Conservation (phyloP, 495 filamentous ascomycete species). For the Daldinia caldariorum region DNA sequence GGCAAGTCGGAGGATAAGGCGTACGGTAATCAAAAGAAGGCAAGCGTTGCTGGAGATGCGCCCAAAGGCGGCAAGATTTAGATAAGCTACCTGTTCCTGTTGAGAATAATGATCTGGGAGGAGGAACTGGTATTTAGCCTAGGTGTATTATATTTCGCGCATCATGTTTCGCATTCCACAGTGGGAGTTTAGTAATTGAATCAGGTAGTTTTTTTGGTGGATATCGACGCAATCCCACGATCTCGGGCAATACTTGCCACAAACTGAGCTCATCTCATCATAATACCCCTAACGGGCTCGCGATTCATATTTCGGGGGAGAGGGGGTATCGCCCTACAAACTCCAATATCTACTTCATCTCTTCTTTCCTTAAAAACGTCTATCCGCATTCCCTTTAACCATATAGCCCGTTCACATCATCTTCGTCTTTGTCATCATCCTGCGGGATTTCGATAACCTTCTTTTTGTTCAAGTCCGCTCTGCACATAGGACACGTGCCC, state of each 20-base stretch:
- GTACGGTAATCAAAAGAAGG: slow-evolving; percentile 40
- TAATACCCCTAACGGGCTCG: neutral
- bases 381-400: slow-evolving; percentile 55
- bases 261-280: slow-evolving; percentile 6
- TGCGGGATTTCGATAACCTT: slow-evolving; percentile 57
- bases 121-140: neutral
- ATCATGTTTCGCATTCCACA: slow-evolving; percentile 1
- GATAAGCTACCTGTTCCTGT: neutral
- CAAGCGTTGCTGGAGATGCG: slow-evolving; percentile 34
- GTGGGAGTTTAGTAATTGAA: slow-evolving; percentile 4
- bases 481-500: slow-evolving; percentile 88
- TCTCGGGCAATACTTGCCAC: neutral
- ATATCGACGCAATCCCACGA: slow-evolving; percentile 17
- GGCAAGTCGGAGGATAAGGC: slow-evolving; percentile 24
- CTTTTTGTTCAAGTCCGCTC: slow-evolving; percentile 79
- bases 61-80: slow-evolving; percentile 37
- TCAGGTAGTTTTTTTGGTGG: too few relatives aligned
- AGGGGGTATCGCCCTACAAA: slow-evolving; percentile 38
- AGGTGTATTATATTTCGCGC: slow-evolving; percentile 11
- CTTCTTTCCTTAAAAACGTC: slow-evolving; percentile 16
- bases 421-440: slow-evolving; percentile 69
- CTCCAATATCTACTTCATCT: slow-evolving; percentile 1
- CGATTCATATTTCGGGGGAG: neutral
- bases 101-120: neutral
- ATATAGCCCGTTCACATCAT: slow-evolving; percentile 80